Conservation (phyloP, 2,329 filamentous ascomycete species). For the Trichoderma sp. region DNA sequence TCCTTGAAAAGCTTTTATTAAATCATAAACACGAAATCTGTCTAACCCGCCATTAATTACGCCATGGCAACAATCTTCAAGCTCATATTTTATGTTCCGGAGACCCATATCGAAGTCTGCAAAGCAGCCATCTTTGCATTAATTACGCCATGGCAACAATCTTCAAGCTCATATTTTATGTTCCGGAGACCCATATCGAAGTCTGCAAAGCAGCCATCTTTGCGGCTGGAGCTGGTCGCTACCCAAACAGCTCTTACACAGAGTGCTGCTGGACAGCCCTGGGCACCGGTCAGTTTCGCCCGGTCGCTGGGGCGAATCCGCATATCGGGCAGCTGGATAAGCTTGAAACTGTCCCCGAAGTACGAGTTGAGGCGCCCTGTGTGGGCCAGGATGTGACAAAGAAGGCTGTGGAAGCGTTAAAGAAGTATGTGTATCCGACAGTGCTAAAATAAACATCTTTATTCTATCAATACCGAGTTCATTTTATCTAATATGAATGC, state of each 20-base stretch:
- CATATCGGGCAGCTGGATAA: constrained; percentile 57
- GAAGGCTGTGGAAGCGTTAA: constrained; percentile 62
- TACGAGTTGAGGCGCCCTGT: constrained; percentile 62
- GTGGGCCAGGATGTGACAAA: constrained; percentile 55
- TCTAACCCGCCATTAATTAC: background rate
- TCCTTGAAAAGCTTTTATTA: background rate
- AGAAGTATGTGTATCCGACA: constrained; percentile 49
- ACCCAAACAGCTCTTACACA: constrained; percentile 53
- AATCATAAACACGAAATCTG: background rate
- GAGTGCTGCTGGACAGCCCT: constrained; percentile 51
- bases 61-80: constrained; percentile 27
- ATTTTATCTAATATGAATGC: background rate
- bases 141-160: constrained; percentile 19
- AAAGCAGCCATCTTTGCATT: constrained; percentile 57
- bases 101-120: constrained; percentile 44
- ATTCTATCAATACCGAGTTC: background rate
- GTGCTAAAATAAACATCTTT: background rate
- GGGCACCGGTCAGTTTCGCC: constrained; percentile 66
- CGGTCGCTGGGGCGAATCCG: constrained; percentile 60
- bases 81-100: constrained; percentile 53
- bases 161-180: constrained; percentile 50
- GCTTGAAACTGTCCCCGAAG: constrained; percentile 59
- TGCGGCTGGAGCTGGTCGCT: constrained; percentile 55
- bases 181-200: constrained; percentile 44
- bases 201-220: constrained; percentile 56